Evolutionary conservation across 805 yeast genomes (phyloP).

Genomic region (Ogataea saltuana): DNA sequence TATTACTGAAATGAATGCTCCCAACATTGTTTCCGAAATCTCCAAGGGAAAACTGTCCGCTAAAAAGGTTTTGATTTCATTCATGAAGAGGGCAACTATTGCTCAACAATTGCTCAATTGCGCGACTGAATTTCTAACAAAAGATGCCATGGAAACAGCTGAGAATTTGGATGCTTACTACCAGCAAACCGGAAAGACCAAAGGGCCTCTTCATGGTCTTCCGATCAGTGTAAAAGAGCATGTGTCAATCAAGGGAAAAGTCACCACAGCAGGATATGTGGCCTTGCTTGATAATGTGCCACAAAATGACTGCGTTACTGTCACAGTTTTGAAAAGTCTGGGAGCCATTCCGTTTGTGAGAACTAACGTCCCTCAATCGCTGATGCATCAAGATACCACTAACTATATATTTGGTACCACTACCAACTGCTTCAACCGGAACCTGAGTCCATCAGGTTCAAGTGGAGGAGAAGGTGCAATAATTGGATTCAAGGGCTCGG

Average conservation of each 20-base stretch:
- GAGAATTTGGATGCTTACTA: slow-evolving; percentile 52
- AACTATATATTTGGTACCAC: slow-evolving; percentile 53
- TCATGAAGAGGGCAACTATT: slow-evolving; percentile 55
- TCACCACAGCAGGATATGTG: slow-evolving; percentile 52
- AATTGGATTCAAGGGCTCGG: slow-evolving; percentile 53
- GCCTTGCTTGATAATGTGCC: slow-evolving; percentile 33
- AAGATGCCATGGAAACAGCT: slow-evolving; percentile 59
- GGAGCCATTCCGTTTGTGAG: slow-evolving; percentile 61
- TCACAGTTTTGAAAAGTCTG: slow-evolving; percentile 38
- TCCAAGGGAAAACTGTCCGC: slow-evolving; percentile 39
- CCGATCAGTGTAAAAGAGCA: slow-evolving; percentile 50
- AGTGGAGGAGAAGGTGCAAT: slow-evolving; percentile 68
- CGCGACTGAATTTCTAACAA: slow-evolving; percentile 48
- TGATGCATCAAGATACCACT: slow-evolving; percentile 57
- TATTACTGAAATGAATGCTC: slow-evolving; percentile 41
- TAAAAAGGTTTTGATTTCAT: slow-evolving; percentile 50
- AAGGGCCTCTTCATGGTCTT: slow-evolving; percentile 67
- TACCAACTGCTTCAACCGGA: slow-evolving; percentile 49
- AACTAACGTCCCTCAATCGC: slow-evolving; percentile 54
- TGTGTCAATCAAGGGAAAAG: slow-evolving; percentile 47
- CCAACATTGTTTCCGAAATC: slow-evolving; percentile 10
- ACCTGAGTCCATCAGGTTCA: slow-evolving; percentile 59
- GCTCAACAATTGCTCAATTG: slow-evolving; percentile 55
- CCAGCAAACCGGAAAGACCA: slow-evolving; percentile 45
- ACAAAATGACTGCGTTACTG: slow-evolving; percentile 42